Evolutionary conservation across 495 filamentous ascomycete species (phyloP).

Genomic region (Poronia punctata): DNA sequence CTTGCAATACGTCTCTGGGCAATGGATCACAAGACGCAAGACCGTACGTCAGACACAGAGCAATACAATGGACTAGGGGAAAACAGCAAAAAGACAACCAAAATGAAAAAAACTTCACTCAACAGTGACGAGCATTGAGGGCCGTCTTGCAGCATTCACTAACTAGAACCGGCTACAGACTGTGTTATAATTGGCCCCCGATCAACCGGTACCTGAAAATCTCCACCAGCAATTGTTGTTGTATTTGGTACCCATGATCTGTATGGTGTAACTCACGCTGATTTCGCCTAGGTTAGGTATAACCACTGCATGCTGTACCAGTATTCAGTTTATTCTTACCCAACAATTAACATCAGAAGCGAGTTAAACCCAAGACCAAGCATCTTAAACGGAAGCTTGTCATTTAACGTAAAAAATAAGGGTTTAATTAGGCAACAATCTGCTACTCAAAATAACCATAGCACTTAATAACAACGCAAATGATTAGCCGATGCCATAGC

Average conservation of each 20-base stretch:
- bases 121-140: constrained; percentile 23
- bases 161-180: constrained; percentile 21
- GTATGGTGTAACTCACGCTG: constrained; percentile 1
- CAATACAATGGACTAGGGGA: constrained; percentile 3
- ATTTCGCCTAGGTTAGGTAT: too few relatives aligned
- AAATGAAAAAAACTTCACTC: constrained; percentile 17
- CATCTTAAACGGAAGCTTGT: too few relatives aligned
- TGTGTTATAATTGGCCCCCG: constrained; percentile 20
- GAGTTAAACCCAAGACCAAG: too few relatives aligned
- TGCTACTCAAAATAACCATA: too few relatives aligned
- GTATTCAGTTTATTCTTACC: too few relatives aligned
- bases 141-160: constrained; percentile 17
- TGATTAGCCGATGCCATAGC: too few relatives aligned
- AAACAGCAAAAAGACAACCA: constrained; percentile 13
- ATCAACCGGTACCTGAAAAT: constrained; percentile 28
- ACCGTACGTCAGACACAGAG: constrained; percentile 4
- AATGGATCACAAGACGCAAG: constrained; percentile 1
- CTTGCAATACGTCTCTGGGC: constrained; percentile 6
- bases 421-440: too few relatives aligned
- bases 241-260: background rate
- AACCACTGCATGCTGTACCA: too few relatives aligned
- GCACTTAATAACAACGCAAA: too few relatives aligned
- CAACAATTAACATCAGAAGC: too few relatives aligned
- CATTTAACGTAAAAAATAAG: too few relatives aligned
- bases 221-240: constrained; percentile 9